Base-by-base conservation (phyloP, 2,329 filamentous ascomycete genomes). In the Colletotrichum sojae region DNA sequence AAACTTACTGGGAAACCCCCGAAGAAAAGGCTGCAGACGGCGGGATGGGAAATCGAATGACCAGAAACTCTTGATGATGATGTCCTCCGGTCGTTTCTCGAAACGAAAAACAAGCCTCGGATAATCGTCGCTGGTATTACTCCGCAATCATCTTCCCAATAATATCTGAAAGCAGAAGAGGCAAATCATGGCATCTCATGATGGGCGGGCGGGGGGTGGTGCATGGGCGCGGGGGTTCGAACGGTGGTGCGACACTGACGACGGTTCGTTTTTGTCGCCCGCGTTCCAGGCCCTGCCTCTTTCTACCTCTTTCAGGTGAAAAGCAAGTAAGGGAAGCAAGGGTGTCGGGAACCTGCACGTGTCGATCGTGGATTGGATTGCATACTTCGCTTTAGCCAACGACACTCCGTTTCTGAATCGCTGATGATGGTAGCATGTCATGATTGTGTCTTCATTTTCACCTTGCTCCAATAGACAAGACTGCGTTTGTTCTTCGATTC, bases 221-320 rank as follows among this genome's bases (percentile, higher is more conserved):
- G 45, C 45, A 39, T 48, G 36, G 15, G 40, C n/a, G 22, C 27
- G 46, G 54, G 46, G 57, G 31, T 18, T 0, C 36, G 27, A 27
- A 6, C 5, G 59, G 59, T 62, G 59, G 59, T 62, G 46, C 59
- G 59, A 62, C 59, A 62, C n/a, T 62, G 49, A 62, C 59, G 59
- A 15, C 49, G 49, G 15, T 22, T 22, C 22, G 22, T 22, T 22
- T 22, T 9, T 36, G 53, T 39, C 13, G 22, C 4, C 22, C 18
- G 20, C 36, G 48, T 62, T 62, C 49, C 22, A 53, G 59, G 25
- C 49, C 39, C 13, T 16, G 20, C 49, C 31, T 40, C 18, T 36
- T 36, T 36, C 10, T 36, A 18, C 13, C 20, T 61, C 36, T 31
- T 18, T 25, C 43, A 25, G 12, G 6, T n/a, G 16, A 55, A 18